These are phyloP conservation scores for Vaccinium macrocarpon DNA, from an alignment of 148 eudicot species.

Conservation along the genomic window DNA sequence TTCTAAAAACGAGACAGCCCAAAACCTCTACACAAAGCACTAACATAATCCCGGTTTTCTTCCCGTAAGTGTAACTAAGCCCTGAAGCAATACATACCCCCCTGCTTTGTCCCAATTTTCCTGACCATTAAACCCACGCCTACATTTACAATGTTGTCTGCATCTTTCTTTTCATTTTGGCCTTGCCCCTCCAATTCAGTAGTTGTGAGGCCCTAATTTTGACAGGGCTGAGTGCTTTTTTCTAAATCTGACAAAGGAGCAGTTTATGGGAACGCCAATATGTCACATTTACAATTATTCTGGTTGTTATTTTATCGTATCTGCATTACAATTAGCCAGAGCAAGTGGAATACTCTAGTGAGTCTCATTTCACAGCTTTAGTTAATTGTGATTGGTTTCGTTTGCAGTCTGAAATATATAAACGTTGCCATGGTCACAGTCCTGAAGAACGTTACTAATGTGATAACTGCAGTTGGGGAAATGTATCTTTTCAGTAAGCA, in stretches of 20 bases:
- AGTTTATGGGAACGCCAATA: background rate
- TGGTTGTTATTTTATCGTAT: background rate
- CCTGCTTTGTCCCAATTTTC: background rate
- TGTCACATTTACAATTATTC: background rate
- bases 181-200: background rate
- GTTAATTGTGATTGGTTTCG: slow-evolving; percentile 3
- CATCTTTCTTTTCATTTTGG: background rate
- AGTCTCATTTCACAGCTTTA: background rate
- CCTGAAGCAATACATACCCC: background rate
- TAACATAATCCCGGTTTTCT: background rate
- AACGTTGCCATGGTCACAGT: slow-evolving; percentile 99
- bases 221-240: background rate
- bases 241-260: background rate
- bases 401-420: slow-evolving; percentile 85
- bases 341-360: background rate
- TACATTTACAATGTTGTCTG: background rate
- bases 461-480: slow-evolving; percentile 98
- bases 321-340: background rate
- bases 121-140: background rate
- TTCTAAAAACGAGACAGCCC: background rate
- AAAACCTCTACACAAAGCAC: background rate
- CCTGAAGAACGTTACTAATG: slow-evolving; percentile 96
- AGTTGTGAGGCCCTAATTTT: background rate
- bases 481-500: slow-evolving; percentile 89
- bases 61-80: background rate